phyloP scores from a whole-genome alignment of 2,329 filamentous ascomycete species.

The Raffaelea deltoideospora region DNA sequence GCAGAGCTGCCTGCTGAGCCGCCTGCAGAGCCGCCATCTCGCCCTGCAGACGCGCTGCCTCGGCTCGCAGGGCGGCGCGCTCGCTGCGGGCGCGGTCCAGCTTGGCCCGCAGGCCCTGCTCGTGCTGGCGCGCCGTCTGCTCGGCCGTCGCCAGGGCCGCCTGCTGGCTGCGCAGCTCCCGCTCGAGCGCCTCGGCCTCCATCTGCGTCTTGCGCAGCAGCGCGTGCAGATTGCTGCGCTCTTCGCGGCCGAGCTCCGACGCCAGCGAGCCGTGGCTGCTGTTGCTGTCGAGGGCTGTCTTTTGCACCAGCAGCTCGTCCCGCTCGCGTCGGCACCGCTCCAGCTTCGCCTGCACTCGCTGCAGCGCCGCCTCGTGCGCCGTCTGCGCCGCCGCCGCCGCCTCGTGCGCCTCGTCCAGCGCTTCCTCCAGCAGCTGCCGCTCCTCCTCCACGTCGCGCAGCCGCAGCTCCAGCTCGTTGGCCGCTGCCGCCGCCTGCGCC shows the following conservation, averaged over 20 bases:
- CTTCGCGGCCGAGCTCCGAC: constrained; percentile 30
- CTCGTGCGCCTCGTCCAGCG: constrained; percentile 38
- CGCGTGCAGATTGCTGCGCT: constrained; percentile 43
- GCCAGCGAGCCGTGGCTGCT: constrained; percentile 5
- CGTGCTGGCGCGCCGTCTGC: constrained; percentile 34
- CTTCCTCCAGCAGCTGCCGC: constrained; percentile 40
- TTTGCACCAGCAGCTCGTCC: constrained; percentile 20
- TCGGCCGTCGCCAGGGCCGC: constrained; percentile 43
- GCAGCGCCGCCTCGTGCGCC: constrained; percentile 27
- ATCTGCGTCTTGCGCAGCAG: constrained; percentile 47
- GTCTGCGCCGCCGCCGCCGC: constrained; percentile 31
- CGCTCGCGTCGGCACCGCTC: constrained; percentile 36
- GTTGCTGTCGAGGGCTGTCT: constrained; percentile 7
- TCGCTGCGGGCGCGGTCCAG: constrained; percentile 56
- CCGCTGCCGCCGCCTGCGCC: constrained; percentile 13
- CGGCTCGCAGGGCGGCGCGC: constrained; percentile 37
- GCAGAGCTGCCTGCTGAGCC: constrained; percentile 17
- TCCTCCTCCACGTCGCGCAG: constrained; percentile 44
- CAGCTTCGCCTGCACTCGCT: constrained; percentile 17
- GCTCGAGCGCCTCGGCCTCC: constrained; percentile 53
- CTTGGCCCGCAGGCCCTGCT: constrained; percentile 47
- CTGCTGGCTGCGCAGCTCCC: constrained; percentile 56
- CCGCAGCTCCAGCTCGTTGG: constrained; percentile 22
- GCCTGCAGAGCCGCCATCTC: constrained; percentile 32
- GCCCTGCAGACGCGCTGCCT: constrained; percentile 37